Conservation (phyloP, 768 basidiomycete species). For the Leccinellum albellum region DNA sequence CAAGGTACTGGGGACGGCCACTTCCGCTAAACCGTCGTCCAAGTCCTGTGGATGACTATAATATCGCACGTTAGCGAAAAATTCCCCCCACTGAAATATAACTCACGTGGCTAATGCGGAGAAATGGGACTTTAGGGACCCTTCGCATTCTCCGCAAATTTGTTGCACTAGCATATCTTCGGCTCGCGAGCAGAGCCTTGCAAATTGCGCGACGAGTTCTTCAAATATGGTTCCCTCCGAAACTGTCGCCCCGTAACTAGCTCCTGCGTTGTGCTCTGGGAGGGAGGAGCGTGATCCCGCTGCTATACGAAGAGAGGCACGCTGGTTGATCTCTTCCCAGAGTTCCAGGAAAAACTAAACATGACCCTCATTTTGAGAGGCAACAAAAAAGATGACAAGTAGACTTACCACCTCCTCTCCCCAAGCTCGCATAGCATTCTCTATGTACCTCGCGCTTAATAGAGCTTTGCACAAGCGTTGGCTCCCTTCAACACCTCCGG, state of each 20-base stretch:
- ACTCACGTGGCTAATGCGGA: constrained; percentile 45
- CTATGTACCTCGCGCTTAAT: constrained; percentile 74
- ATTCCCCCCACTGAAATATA: neutral
- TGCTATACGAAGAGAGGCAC: constrained; percentile 53
- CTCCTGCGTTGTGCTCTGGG: constrained; percentile 38
- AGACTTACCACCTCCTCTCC: constrained; percentile 80
- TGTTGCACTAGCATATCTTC: constrained; percentile 88
- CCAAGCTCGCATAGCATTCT: constrained; percentile 71
- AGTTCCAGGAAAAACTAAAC: constrained; percentile 88
- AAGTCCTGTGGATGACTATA: constrained; percentile 11
- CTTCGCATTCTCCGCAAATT: constrained; percentile 78
- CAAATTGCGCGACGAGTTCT: constrained; percentile 64
- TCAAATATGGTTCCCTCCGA: constrained; percentile 76
- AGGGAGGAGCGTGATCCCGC: constrained; percentile 48
- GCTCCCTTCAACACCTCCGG: constrained; percentile 79
- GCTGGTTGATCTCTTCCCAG: constrained; percentile 72
- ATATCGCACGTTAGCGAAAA: constrained; percentile 1
- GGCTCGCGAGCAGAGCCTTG: constrained; percentile 57
- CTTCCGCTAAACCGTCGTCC: constrained; percentile 24
- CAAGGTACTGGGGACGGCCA: constrained; percentile 65
- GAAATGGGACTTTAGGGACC: constrained; percentile 70
- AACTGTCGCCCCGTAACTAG: constrained; percentile 26
- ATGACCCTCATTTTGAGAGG: constrained; percentile 1
- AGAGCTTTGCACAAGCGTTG: constrained; percentile 83
- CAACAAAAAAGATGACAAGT: neutral